These are phyloP conservation scores for Lactifluus piperatus DNA, from an alignment of 768 basidiomycete species.

Conservation along the genomic window DNA sequence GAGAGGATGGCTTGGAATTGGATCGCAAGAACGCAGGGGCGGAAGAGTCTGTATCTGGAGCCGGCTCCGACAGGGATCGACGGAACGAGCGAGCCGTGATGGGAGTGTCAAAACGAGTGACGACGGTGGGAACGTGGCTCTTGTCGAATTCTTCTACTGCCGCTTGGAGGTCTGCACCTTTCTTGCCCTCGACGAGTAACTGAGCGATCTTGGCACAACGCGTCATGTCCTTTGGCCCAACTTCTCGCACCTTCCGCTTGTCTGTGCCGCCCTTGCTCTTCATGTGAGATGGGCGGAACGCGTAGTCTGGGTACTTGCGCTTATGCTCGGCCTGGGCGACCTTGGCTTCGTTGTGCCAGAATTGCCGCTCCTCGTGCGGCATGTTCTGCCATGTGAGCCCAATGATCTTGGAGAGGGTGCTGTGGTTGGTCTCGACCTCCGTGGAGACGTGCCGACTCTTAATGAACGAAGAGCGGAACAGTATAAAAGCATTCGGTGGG, in stretches of 20 bases:
- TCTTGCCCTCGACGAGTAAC: conserved; percentile 39
- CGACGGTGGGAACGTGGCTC: conserved; percentile 46
- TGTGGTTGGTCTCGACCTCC: conserved; percentile 74
- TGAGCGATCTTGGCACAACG: conserved; percentile 62
- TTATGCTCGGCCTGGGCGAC: conserved; percentile 65
- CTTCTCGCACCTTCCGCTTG: conserved; percentile 54
- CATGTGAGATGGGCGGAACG: conserved; percentile 56
- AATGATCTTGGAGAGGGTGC: conserved; percentile 77
- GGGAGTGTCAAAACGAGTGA: conserved; percentile 66
- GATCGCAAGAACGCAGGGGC: conserved; percentile 14
- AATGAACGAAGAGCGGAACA: conserved; percentile 79
- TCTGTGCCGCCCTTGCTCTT: conserved; percentile 34
- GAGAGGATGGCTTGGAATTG: conserved; percentile 7
- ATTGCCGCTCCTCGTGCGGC: conserved; percentile 61
- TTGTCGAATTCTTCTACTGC: conserved; percentile 36
- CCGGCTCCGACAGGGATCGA: conserved; percentile 49
- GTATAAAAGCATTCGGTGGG: conserved; percentile 80
- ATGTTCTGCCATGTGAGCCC: conserved; percentile 78
- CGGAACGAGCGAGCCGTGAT: conserved; percentile 64
- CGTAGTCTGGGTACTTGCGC: conserved; percentile 66
- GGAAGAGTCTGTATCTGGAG: conserved; percentile 36
- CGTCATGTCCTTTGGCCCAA: conserved; percentile 51
- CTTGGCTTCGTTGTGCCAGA: conserved; percentile 74
- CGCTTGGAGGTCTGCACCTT: conserved; percentile 30
- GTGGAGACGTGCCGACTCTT: conserved; percentile 70